Evolutionary conservation across 495 filamentous ascomycete species (phyloP), one percentile per base, ranked within the genome.

Genomic region (Podospora conica): DNA sequence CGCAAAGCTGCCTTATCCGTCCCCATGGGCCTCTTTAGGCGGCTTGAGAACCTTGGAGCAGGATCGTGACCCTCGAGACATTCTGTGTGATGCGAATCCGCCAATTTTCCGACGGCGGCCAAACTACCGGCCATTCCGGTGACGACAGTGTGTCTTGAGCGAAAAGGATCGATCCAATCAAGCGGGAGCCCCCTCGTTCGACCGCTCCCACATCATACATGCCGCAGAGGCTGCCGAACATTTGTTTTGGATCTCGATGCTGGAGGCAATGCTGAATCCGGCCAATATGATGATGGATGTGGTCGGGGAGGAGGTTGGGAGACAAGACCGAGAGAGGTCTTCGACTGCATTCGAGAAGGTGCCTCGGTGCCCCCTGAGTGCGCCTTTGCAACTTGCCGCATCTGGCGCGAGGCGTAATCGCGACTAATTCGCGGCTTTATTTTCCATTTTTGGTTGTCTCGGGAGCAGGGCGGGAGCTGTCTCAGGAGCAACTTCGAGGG

Each of bases 101-200:
- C 28, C 61, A 54, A 60, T 62, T 63, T 61, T 61, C 29, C 23
- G 59, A 54, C 29, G 56, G 54, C 29, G 15, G 31, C 60, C 27
- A 53, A 40, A 48, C 29, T 15, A 40, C 54, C 31, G 40, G 25
- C 20, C 15, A 20, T 27, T 28, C 40, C 40, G 40, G 40, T 11
- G 29, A 33, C 29, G 29, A 33, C 10, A 11, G 29, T 68, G 69
- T 64, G 61, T 64, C 63, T 58, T 29, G 48, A 40, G 21, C 24
- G 61, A 48, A 33, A 60, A 40, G 4, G 65, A 68, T 64, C 66
- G 54, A 22, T 28, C 66, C 69, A 68, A 71, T 71, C 69, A 66
- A 20, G 48, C 15, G 53, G 28, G 28, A 29, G 28, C 9, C 28
- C 11, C 28, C 9, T 29, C 28, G 28, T n/a, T n/a, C n/a, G n/a